Conservation (phyloP, 2,329 filamentous ascomycete genomes). For the Ascochyta pisi region DNA sequence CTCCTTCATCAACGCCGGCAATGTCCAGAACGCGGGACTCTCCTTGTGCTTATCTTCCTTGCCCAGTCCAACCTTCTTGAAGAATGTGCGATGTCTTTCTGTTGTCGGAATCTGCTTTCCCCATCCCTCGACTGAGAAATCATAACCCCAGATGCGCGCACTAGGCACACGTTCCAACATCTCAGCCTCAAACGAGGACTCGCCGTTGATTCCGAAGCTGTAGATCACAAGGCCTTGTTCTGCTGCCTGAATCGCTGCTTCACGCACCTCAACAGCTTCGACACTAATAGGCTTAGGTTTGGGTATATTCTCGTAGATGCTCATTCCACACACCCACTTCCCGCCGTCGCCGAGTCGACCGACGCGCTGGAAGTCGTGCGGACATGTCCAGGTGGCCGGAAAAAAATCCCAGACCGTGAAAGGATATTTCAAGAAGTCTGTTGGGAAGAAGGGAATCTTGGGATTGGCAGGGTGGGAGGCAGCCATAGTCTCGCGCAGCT, state of each 20-base stretch:
- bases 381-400: slow-evolving; percentile 43
- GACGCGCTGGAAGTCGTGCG: slow-evolving; percentile 43
- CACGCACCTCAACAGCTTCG: slow-evolving; percentile 21
- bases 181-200: slow-evolving; percentile 45
- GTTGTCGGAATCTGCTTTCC: slow-evolving; percentile 36
- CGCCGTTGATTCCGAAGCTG: slow-evolving; percentile 45
- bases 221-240: slow-evolving; percentile 40
- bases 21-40: slow-evolving; percentile 37
- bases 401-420: slow-evolving; percentile 47
- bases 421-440: slow-evolving; percentile 40
- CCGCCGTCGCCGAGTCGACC: slow-evolving; percentile 43
- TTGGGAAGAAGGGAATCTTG: slow-evolving; percentile 41
- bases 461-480: slow-evolving; percentile 35
- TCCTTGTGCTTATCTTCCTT: slow-evolving; percentile 32
- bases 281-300: slow-evolving; percentile 20
- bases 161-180: slow-evolving; percentile 43
- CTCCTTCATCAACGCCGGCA: slow-evolving; percentile 38
- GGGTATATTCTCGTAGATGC: slow-evolving; percentile 38
- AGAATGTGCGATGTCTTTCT: slow-evolving; percentile 35
- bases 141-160: slow-evolving; percentile 43
- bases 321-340: slow-evolving; percentile 48
- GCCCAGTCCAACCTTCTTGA: slow-evolving; percentile 40
- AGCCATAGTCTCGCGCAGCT: slow-evolving; percentile 38
- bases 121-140: slow-evolving; percentile 42
- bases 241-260: slow-evolving; percentile 19